Evolutionary conservation across 768 basidiomycete species (phyloP), one percentile per base, ranked within the genome.

Genomic region (Suillus alpinus): DNA sequence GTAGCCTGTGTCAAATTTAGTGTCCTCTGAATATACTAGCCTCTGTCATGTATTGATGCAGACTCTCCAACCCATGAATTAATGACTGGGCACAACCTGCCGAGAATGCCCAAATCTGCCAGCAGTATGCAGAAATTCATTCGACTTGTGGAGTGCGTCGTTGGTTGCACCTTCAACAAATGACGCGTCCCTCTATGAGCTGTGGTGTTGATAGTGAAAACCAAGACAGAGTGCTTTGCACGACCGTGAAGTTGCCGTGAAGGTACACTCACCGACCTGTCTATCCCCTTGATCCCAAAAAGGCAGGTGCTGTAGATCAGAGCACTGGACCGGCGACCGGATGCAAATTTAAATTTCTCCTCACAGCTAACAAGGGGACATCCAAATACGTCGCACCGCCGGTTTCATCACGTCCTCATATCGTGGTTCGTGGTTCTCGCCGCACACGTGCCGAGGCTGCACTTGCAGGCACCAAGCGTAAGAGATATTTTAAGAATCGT

Each of bases 341-440:
- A 40, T 6, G 23, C n/a, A 26, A 43, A 16, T 26, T 49, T 31
- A 2, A 2, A 31, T 16, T 32, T 26, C 13, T 47, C 46, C 18
- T n/a, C 55, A 52, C 29, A 26, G 2, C 23, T 50, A 20, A 72
- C 66, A 72, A 73, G 58, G 69, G 58, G 44, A 73, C 36, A 10
- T 23, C 69, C 32, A 62, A 64, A 71, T 57, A 50, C 13, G 62
- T 53, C n/a, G 2, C 40, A n/a, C 31, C 63, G 41, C 39, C 43
- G 53, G 50, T 36, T n/a, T 23, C n/a, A 56, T 31, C 36, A 31
- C 9, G 20, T 14, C 5, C 0, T 18, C 14, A 9, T 18, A 39
- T 13, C 20, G 13, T 20, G 26, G 2, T 26, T 9, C 46, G 5
- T 26, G 36, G 23, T 55, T 37, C 23, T 55, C 36, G 10, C 26